Conservation (phyloP, 225 moss, liverwort and hornwort species). For the Physcomitrium patens region DNA sequence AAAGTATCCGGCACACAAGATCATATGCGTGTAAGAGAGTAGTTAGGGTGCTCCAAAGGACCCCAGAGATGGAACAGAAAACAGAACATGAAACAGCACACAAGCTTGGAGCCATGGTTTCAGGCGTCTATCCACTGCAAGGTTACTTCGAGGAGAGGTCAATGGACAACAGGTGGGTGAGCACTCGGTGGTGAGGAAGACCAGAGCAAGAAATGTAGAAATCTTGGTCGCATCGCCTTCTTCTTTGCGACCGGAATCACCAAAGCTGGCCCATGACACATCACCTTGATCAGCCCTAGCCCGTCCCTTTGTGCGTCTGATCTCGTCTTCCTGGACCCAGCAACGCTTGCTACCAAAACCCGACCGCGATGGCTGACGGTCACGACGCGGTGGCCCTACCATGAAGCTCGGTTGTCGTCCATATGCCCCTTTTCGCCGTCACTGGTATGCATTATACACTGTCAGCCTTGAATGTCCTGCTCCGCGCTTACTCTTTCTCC, state of each 20-base stretch:
- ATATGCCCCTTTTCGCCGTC: slow-evolving; percentile 7
- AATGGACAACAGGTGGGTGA: slow-evolving; percentile 15
- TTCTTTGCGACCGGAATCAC: slow-evolving; percentile 10
- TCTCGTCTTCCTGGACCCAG: slow-evolving; percentile 30
- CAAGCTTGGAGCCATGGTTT: neutral
- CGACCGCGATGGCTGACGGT: slow-evolving; percentile 5
- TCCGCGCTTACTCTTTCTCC: slow-evolving; percentile 19
- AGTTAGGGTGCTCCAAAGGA: neutral
- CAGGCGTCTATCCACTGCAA: neutral
- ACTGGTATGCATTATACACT: slow-evolving; percentile 16
- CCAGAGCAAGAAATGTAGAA: slow-evolving; percentile 26
- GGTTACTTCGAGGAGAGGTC: neutral
- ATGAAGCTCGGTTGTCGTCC: slow-evolving; percentile 22
- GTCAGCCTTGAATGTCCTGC: neutral
- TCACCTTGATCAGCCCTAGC: slow-evolving; percentile 12
- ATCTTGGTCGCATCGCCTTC: slow-evolving; percentile 18
- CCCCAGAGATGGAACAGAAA: neutral
- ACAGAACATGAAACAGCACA: neutral
- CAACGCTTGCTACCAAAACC: slow-evolving; percentile 8
- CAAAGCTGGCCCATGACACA: slow-evolving; percentile 21
- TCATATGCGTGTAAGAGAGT: neutral
- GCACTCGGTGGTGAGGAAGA: slow-evolving; percentile 4
- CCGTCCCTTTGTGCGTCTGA: neutral
- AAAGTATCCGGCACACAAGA: neutral
- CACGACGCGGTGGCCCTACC: slow-evolving; percentile 18